A percentile compares a stretch with the other conserved stretches of the same genome.
Conservation (phyloP, 106 monocot species). For the Xerophyta viscosa region DNA sequence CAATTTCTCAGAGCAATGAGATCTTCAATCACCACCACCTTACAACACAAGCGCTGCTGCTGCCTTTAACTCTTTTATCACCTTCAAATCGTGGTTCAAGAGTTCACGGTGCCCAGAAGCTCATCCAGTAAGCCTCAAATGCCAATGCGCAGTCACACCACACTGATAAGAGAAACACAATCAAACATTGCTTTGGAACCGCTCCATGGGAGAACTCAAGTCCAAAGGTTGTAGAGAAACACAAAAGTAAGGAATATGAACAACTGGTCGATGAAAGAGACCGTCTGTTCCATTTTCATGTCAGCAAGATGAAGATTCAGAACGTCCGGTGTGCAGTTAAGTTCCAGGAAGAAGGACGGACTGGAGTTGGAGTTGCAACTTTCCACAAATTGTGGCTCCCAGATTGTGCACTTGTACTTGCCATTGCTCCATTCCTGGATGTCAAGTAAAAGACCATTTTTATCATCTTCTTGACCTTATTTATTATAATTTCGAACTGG, state of each 20-base stretch:
- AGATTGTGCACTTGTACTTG: slow-evolving; percentile 21
- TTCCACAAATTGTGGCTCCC: slow-evolving; percentile 21
- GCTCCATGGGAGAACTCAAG: background rate
- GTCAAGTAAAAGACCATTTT: background rate
- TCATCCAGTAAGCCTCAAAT: too few species aligned
- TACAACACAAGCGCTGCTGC: too few species aligned
- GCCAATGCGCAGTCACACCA: too few species aligned
- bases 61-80: too few species aligned
- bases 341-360: slow-evolving; percentile 35
- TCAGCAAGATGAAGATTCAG: background rate
- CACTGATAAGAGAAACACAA: background rate
- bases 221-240: slow-evolving; percentile 14
- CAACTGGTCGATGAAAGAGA: slow-evolving; percentile 26
- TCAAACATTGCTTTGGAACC: background rate
- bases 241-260: slow-evolving; percentile 10
- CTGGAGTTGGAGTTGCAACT: slow-evolving; percentile 17
- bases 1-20: too few species aligned
- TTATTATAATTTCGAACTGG: background rate
- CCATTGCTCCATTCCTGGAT: slow-evolving; percentile 50
- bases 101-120: too few species aligned
- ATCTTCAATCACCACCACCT: too few species aligned
- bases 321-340: slow-evolving; percentile 17
- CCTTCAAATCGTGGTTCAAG: too few species aligned
- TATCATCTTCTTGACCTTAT: background rate
- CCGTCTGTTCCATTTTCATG: background rate